A percentile compares a stretch with the other conserved stretches of the same genome.
These are phyloP conservation scores for Pseudozyma tsukubaensis DNA, from an alignment of 1,284 basidiomycete species.

Conservation along the genomic window DNA sequence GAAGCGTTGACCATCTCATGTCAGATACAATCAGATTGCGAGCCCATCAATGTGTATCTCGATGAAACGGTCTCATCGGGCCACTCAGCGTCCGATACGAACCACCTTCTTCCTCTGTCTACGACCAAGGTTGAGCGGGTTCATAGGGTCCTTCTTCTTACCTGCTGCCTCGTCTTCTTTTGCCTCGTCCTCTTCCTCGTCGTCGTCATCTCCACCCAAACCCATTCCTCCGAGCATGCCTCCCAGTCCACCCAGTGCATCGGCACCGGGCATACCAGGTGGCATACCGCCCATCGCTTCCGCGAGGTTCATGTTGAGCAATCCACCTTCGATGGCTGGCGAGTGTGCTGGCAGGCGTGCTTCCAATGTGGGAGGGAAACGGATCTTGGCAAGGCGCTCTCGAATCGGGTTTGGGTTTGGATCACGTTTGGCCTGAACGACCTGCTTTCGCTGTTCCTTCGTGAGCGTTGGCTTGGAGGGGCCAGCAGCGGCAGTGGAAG, in stretches of 20 bases:
- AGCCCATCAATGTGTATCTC: background rate
- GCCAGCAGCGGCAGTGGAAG: constrained; percentile 12
- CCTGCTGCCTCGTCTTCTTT: constrained; percentile 27
- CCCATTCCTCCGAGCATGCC: constrained; percentile 65
- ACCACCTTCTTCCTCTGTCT: constrained; percentile 64
- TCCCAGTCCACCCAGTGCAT: constrained; percentile 59
- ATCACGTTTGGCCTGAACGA: constrained; percentile 29
- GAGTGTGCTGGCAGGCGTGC: constrained; percentile 60
- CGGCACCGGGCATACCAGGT: constrained; percentile 40
- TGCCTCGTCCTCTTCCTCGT: constrained; percentile 47
- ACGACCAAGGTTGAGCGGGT: constrained; percentile 52
- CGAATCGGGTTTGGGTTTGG: constrained; percentile 53
- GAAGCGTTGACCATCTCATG: background rate
- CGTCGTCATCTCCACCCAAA: constrained; percentile 62
- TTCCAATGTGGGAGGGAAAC: constrained; percentile 44
- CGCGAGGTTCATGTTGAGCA: constrained; percentile 63
- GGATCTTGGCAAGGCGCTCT: constrained; percentile 39
- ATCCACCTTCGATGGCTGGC: constrained; percentile 58
- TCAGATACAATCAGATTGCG: background rate
- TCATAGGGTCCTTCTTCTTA: constrained; percentile 50
- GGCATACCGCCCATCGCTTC: constrained; percentile 62
- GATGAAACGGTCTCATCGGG: background rate
- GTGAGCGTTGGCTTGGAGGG: constrained; percentile 35
- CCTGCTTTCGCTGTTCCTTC: constrained; percentile 38
- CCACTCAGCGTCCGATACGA: constrained; percentile 58